These are phyloP conservation scores for Ogataea paradorogensis DNA, from an alignment of 805 yeast genomes.

Conservation along the genomic window DNA sequence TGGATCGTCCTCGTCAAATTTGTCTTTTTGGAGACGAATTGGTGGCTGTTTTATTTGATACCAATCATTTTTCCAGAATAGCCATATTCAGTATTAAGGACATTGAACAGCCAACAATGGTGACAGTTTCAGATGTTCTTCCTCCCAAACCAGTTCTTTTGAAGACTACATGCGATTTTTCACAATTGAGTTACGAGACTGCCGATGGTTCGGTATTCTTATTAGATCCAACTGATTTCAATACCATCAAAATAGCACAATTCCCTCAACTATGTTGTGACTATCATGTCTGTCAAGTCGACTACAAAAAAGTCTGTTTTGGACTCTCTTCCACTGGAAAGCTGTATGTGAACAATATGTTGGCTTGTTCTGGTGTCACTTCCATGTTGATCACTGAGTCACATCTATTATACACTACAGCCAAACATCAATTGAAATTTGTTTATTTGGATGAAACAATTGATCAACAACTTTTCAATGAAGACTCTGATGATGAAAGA, in stretches of 20 bases:
- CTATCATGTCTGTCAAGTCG: constrained; percentile 42
- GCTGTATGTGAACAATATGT: constrained; percentile 58
- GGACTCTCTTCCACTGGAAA: constrained; percentile 79
- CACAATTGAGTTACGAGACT: constrained; percentile 53
- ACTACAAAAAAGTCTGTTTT: constrained; percentile 42
- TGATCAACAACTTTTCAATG: constrained; percentile 19
- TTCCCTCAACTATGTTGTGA: constrained; percentile 73
- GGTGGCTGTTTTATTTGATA: constrained; percentile 61
- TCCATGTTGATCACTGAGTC: constrained; percentile 72
- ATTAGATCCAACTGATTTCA: constrained; percentile 34
- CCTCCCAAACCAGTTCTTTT: constrained; percentile 52
- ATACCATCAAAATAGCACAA: constrained; percentile 37
- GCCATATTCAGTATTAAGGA: constrained; percentile 48
- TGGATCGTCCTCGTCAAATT: constrained; percentile 60
- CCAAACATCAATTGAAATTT: constrained; percentile 78
- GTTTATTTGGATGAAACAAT: constrained; percentile 51
- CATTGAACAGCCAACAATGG: constrained; percentile 38
- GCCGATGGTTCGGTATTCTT: constrained; percentile 58
- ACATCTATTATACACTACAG: constrained; percentile 80
- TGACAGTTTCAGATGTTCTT: constrained; percentile 41
- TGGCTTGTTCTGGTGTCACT: constrained; percentile 72
- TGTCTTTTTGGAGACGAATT: constrained; percentile 50
- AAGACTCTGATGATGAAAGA: constrained; percentile 62
- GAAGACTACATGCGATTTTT: constrained; percentile 53
- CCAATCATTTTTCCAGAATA: constrained; percentile 47